A percentile compares a stretch with the other conserved stretches of the same genome.
Evolutionary conservation across 352 stramenopile species (phyloP).

Genomic region (Albugo laibachii): DNA sequence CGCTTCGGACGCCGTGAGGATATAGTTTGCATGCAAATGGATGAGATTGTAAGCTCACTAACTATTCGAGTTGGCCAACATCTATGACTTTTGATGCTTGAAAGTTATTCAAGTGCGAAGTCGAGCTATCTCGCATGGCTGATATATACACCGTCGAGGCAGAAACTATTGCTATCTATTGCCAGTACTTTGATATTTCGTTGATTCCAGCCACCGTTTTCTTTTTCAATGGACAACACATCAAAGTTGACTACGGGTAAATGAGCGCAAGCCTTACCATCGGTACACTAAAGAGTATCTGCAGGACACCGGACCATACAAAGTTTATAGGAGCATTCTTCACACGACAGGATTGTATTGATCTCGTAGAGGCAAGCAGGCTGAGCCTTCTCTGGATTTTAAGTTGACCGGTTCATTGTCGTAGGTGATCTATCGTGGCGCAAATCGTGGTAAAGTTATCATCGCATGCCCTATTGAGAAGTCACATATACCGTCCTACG

Average conservation of each 20-base stretch:
- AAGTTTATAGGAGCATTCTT: constrained; percentile 77
- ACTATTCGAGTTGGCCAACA: neutral
- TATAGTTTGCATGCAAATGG: constrained; percentile 56
- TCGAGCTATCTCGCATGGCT: constrained; percentile 62
- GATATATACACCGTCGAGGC: constrained; percentile 51
- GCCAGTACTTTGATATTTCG: constrained; percentile 79
- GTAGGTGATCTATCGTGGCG: constrained; percentile 67
- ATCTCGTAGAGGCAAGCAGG: constrained; percentile 59
- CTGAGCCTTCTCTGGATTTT: neutral
- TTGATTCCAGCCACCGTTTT: constrained; percentile 72
- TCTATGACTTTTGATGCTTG: neutral
- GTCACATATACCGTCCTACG: constrained; percentile 56
- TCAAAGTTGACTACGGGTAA: constrained; percentile 81
- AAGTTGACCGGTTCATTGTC: neutral
- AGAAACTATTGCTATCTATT: constrained; percentile 54
- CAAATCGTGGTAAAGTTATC: constrained; percentile 58
- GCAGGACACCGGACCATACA: constrained; percentile 63
- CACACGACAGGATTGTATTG: constrained; percentile 61
- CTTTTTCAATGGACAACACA: constrained; percentile 78
- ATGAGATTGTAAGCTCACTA: constrained; percentile 36
- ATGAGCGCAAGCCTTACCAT: neutral
- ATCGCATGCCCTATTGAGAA: constrained; percentile 62
- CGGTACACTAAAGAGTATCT: neutral
- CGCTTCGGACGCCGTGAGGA: constrained; percentile 54
- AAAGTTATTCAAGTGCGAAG: constrained; percentile 53